Percentiles rank a stretch among this genome's conserved stretches.
Evolutionary conservation across 768 basidiomycete genomes (phyloP).

Genomic region (Phaeotremella fagi): DNA sequence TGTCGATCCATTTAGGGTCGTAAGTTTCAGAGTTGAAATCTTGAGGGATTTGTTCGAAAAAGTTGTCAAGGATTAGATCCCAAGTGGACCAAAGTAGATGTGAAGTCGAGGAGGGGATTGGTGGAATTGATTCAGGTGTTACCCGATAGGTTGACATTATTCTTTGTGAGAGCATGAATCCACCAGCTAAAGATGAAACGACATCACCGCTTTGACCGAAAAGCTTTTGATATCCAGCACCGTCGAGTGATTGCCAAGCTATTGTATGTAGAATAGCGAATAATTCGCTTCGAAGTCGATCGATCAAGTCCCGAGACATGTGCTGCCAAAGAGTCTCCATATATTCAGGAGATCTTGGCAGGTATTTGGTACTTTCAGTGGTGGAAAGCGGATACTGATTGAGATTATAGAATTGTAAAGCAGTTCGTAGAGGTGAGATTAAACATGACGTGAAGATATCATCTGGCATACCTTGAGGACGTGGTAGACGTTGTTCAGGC

Average conservation of each 20-base stretch:
- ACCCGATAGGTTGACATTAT: conserved; percentile 29
- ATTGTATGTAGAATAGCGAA: conserved; percentile 36
- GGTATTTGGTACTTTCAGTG: conserved; percentile 7
- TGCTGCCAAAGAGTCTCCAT: conserved; percentile 27
- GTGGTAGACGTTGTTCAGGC: conserved; percentile 24
- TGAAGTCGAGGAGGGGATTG: conserved; percentile 23
- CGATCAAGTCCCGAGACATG: conserved; percentile 20
- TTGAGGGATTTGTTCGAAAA: conserved; percentile 39
- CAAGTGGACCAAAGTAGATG: conserved; percentile 39
- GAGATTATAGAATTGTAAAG: conserved; percentile 30
- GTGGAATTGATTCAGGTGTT: conserved; percentile 33
- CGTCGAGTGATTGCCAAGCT: conserved; percentile 35
- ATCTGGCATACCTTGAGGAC: conserved; percentile 33
- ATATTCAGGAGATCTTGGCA: conserved; percentile 14
- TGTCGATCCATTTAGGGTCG: conserved; percentile 21
- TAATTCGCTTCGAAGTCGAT: conserved; percentile 27
- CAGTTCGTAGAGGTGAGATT: conserved; percentile 27
- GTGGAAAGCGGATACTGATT: conserved; percentile 37
- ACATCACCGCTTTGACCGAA: conserved; percentile 30
- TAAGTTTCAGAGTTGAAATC: conserved; percentile 19
- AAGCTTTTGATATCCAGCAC: conserved; percentile 23
- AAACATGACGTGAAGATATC: conserved; percentile 41
- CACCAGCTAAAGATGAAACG: conserved; percentile 25
- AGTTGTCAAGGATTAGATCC: conserved; percentile 42
- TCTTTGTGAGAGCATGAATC: conserved; percentile 37